Conservation (phyloP, 2,329 filamentous ascomycete species). For the Emmonsiellopsis sp. region DNA sequence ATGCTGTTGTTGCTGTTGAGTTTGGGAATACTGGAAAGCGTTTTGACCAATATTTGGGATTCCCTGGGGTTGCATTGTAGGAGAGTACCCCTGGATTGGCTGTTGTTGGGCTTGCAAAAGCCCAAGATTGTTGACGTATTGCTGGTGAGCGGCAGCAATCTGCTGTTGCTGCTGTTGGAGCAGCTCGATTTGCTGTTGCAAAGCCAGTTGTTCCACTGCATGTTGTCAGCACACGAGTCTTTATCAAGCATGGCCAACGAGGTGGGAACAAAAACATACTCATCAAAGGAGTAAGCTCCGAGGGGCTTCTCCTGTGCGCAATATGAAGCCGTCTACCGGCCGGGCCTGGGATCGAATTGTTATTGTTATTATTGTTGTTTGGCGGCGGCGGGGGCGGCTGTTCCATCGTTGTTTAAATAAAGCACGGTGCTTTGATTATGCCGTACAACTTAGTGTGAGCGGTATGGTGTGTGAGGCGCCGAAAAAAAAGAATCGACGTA, state of each 20-base stretch:
- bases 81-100: slow-evolving; percentile 66
- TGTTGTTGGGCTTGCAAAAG: slow-evolving; percentile 82
- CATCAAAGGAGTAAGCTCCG: slow-evolving; percentile 87
- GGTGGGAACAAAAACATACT: slow-evolving; percentile 54
- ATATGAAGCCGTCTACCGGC: slow-evolving; percentile 81
- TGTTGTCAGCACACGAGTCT: neutral
- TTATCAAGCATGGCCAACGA: neutral
- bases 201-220: slow-evolving; percentile 86
- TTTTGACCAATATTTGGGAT: slow-evolving; percentile 62
- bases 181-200: slow-evolving; percentile 90
- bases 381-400: neutral
- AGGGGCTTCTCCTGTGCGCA: slow-evolving; percentile 85
- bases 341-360: slow-evolving; percentile 49
- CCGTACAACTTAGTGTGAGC: neutral
- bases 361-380: slow-evolving; percentile 50
- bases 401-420: neutral
- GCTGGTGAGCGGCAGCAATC: slow-evolving; percentile 90
- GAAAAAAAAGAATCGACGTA: slow-evolving; percentile 2
- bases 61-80: slow-evolving; percentile 57
- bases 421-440: slow-evolving; percentile 1
- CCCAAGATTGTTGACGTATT: slow-evolving; percentile 83
- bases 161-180: slow-evolving; percentile 97
- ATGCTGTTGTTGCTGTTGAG: slow-evolving; percentile 46
- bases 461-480: neutral
- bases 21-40: slow-evolving; percentile 82